A percentile compares a stretch with the other conserved stretches of the same genome.
Evolutionary conservation across 352 stramenopile species (phyloP).

Genomic region (Phytophthora cactorum): DNA sequence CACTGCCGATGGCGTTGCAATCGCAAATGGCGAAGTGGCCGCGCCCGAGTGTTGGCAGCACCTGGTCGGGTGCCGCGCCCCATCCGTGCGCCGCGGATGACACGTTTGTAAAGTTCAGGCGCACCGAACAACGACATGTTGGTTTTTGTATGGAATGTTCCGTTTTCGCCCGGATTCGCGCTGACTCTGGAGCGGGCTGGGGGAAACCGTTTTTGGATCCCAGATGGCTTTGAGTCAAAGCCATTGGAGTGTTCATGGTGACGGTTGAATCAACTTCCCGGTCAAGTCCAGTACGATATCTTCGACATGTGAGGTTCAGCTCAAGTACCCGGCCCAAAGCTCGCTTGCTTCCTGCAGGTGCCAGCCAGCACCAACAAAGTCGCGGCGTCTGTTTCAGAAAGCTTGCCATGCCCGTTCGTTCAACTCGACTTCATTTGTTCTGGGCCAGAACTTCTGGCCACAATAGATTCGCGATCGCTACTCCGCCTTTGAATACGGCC

Average conservation of each 20-base stretch:
- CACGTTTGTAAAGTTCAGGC: conserved; percentile 30
- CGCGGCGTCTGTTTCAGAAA: not conserved
- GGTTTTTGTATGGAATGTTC: conserved; percentile 17
- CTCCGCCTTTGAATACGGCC: conserved; percentile 2
- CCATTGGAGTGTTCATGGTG: not conserved
- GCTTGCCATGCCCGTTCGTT: not conserved
- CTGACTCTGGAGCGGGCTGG: conserved; percentile 15
- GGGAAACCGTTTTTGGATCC: conserved; percentile 9
- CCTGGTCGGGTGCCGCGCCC: conserved; percentile 22
- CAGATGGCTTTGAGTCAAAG: not conserved
- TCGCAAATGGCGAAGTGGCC: conserved; percentile 32
- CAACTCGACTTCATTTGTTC: not conserved
- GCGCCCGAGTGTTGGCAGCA: conserved; percentile 3
- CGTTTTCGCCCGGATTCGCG: conserved; percentile 9
- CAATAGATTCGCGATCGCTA: conserved; percentile 8
- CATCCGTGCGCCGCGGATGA: conserved; percentile 1
- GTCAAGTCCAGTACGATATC: conserved; percentile 13
- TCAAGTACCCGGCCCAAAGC: conserved; percentile 7
- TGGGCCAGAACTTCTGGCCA: not conserved
- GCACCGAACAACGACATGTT: conserved; percentile 27
- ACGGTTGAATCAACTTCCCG: not conserved
- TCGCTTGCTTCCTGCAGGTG: conserved; percentile 1
- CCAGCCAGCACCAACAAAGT: conserved; percentile 3
- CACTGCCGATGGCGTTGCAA: conserved; percentile 31
- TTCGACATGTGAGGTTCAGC: conserved; percentile 6